Evolutionary conservation across 306 rosid genomes (phyloP), one percentile per base, ranked within the genome.

Genomic region (Herpetospermum pedunculosum): DNA sequence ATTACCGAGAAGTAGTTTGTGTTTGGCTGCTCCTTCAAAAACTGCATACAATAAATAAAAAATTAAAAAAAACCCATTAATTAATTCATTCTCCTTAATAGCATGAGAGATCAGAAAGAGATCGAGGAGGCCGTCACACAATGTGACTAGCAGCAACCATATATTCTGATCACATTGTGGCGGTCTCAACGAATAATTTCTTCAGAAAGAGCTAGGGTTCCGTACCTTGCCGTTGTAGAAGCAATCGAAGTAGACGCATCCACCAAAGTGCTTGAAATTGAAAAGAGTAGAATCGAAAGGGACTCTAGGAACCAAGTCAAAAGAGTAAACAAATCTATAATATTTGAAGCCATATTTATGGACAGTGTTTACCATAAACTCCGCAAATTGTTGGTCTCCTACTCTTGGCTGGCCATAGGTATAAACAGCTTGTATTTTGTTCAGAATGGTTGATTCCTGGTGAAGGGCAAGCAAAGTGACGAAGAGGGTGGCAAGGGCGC

Each of bases 331-430:
- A 44, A 67, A 83, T 74, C 92, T 78, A 38, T 52, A 16, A 68
- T 87, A 88, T 74, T 21, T 85, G 16, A 93, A 86, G 57, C 79
- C 76, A 57, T 82, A 79, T 53, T 34, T 35, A 9, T 29, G 29
- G 48, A 89, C 3, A 77, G 78, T 87, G 1, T 74, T 70, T 40
- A 64, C 79, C 92, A 89, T 84, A 76, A 77, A 89, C 7, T 82
- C 74, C 5, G 90, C 92, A 74, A 87, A 87, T 21, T 67, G 5
- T 8, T 54, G 1, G n/a, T 88, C 87, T 16, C 96, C 96, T 1
- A 89, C 93, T 70, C 96, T 88, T 3, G 96, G 97, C 77, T 89
- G 97, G 50, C 97, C 96, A 78, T 79, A 92, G 1, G 96, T 92
- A 74, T 89, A 89, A 74, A 92, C 92, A 57, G 89, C 90, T 67